Evolutionary conservation across 2,329 filamentous ascomycete genomes (phyloP), one percentile per base, ranked within the genome.

Genomic region (Pseudogymnoascus sp.): DNA sequence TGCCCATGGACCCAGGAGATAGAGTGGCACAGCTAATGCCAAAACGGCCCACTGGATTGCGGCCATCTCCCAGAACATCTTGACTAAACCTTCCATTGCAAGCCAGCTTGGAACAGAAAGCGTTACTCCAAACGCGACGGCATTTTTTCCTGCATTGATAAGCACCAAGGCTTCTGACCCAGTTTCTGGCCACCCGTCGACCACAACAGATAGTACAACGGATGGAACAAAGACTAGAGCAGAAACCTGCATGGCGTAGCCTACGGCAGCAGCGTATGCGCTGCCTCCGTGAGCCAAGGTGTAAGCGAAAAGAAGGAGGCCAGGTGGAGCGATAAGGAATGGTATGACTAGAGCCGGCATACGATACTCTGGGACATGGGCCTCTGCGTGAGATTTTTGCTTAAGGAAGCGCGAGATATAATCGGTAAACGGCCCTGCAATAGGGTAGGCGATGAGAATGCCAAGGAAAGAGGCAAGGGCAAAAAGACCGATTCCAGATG

Each of bases 321-420:
- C 73, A 4, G 67, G 57, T 3, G 73, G 70, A n/a, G 69, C 70
- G 35, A 73, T 58, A n/a, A 74, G 43, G 47, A 76, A 71, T 4
- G 75, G 74, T 9, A 76, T 63, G 22, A 74, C 67, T 1, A 77
- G 68, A 2, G 73, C 70, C 2, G 75, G 72, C 2, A 77, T 67
- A 28, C 74, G 70, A 65, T 75, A 71, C 60, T 77, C 73, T 18
- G 75, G 74, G 58, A 74, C 70, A 63, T 75, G 73, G 25, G 73
- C 59, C 25, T 71, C 69, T 38, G 66, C 65, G 60, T 74, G 73
- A 38, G 39, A 43, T 25, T 71, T 69, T 36, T 64, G 68, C n/a
- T 70, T 67, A 58, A 75, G 65, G 62, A 62, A 70, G 25, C 70
- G 71, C 11, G 74, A 75, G 33, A 76, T 65, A 7, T 65, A 60